phyloP scores from a whole-genome alignment of 2,329 filamentous ascomycete species.

The Ustilaginoidea virens region DNA sequence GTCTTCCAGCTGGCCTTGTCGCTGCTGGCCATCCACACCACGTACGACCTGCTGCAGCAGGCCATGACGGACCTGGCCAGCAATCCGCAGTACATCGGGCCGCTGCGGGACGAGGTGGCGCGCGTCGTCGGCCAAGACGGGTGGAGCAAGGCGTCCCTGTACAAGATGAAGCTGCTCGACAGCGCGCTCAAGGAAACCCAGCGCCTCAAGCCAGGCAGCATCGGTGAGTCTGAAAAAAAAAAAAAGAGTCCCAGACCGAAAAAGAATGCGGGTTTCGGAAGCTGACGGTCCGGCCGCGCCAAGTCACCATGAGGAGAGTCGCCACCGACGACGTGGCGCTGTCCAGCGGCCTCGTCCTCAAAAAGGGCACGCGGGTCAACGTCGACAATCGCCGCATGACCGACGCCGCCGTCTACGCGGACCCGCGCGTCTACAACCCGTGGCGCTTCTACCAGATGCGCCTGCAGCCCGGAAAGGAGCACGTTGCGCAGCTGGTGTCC shows the following conservation, averaged over 20 bases:
- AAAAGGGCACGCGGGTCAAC: conserved; percentile 1
- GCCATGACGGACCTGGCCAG: conserved; percentile 19
- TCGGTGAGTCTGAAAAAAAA: conserved; percentile 6
- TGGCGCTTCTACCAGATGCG: conserved; percentile 27
- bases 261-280: too few relatives aligned
- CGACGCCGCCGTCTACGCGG: neutral
- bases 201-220: conserved; percentile 24
- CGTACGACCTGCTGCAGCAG: conserved; percentile 15
- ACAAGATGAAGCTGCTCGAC: conserved; percentile 26
- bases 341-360: conserved; percentile 4
- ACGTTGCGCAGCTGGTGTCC: conserved; percentile 27
- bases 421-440: conserved; percentile 22
- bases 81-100: conserved; percentile 18
- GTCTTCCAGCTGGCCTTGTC: conserved; percentile 11
- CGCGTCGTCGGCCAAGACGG: neutral
- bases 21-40: conserved; percentile 39
- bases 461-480: conserved; percentile 17
- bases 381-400: conserved; percentile 2
- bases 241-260: neutral
- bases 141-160: conserved; percentile 5
- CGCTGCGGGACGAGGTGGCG: conserved; percentile 25
- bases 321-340: conserved; percentile 4
- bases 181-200: conserved; percentile 32
- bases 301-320: conserved; percentile 4
- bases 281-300: neutral